A percentile compares a stretch with the other conserved stretches of the same genome.
phyloP scores from a whole-genome alignment of 169 alveolate species.

The Ichthyophthirius multifiliis region DNA sequence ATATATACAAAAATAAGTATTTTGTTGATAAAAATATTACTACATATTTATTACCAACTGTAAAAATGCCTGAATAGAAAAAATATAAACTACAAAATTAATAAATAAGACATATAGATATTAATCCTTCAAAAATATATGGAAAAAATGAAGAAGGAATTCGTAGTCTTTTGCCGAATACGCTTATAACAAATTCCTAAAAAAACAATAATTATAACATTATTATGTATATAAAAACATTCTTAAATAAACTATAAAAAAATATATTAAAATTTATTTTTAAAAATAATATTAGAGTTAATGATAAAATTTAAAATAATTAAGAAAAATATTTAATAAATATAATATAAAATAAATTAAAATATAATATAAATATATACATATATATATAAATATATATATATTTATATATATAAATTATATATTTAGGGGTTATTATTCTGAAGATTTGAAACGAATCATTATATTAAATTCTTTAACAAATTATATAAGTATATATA shows the following conservation, averaged over 20 bases:
- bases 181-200: background rate
- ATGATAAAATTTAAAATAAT: no score
- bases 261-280: no score
- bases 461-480: background rate
- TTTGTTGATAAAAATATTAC: constrained; percentile 9
- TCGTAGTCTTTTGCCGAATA: background rate
- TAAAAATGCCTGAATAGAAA: background rate
- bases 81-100: background rate
- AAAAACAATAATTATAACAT: background rate
- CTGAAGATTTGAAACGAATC: background rate
- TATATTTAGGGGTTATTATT: constrained; percentile 7
- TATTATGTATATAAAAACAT: no score
- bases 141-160: constrained; percentile 24
- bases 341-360: no score
- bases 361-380: no score
- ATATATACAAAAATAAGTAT: no score
- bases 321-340: no score
- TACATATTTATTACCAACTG: background rate
- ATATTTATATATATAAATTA: no score
- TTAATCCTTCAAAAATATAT: background rate
- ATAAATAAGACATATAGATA: constrained; percentile 12
- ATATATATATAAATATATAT: no score
- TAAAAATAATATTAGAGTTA: no score
- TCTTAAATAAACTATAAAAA: no score
- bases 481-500: background rate